phyloP scores from a whole-genome alignment of 495 filamentous ascomycete species.

The Pyrenopolyporus hunteri region DNA sequence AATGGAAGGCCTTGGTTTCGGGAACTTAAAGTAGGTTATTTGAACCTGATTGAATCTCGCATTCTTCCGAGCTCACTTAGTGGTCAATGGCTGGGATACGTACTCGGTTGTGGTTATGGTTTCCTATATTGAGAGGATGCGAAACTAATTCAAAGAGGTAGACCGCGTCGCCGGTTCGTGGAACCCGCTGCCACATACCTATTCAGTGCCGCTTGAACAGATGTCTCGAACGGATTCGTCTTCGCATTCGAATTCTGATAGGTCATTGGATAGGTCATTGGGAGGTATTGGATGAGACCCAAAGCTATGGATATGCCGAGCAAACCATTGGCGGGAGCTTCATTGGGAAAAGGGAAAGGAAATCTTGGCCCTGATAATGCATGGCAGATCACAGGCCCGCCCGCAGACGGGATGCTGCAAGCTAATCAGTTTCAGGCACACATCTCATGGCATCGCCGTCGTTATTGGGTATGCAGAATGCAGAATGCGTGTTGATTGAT shows the following conservation, averaged over 20 bases:
- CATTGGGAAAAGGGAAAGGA: constrained; percentile 10
- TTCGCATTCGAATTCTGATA: constrained; percentile 22
- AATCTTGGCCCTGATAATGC: constrained; percentile 39
- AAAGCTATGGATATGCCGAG: constrained; percentile 23
- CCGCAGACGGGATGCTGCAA: constrained; percentile 32
- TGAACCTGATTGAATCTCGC: background rate
- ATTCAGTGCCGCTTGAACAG: constrained; percentile 10
- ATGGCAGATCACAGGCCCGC: constrained; percentile 36
- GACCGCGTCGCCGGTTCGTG: constrained; percentile 9
- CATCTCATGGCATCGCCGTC: background rate
- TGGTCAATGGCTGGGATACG: background rate
- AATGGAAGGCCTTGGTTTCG: background rate
- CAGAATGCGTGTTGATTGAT: constrained; percentile 13
- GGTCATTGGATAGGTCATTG: background rate
- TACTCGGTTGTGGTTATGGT: no score
- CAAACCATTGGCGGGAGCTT: constrained; percentile 25
- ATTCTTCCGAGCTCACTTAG: background rate
- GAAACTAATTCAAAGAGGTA: background rate
- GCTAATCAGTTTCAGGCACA: constrained; percentile 38
- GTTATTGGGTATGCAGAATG: constrained; percentile 22
- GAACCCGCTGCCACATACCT: constrained; percentile 4
- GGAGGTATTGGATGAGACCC: constrained; percentile 10
- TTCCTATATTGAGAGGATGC: no score
- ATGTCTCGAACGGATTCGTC: constrained; percentile 32
- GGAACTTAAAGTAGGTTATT: background rate